Evolutionary conservation across 306 rosid species (phyloP).

Genomic region (Clitoria ternatea): DNA sequence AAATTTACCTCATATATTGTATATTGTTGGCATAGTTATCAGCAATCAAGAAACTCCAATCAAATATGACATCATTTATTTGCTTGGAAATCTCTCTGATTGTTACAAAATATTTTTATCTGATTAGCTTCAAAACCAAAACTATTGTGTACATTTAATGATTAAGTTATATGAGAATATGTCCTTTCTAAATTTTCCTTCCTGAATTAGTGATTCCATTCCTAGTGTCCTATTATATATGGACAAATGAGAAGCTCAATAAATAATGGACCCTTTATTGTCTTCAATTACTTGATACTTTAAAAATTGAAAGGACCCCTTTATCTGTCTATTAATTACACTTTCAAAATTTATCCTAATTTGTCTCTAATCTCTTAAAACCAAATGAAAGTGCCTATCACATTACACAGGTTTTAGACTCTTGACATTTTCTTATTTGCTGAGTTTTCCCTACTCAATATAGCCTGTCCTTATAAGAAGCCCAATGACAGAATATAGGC

Average conservation of each 20-base stretch:
- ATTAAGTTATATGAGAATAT: background rate
- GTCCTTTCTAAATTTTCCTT: conserved; percentile 6
- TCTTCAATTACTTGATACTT: background rate
- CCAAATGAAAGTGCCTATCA: background rate
- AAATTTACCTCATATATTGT: too few relatives aligned
- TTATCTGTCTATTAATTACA: background rate
- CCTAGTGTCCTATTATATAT: background rate
- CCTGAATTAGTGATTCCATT: background rate
- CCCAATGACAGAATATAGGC: too few relatives aligned
- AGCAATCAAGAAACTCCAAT: background rate
- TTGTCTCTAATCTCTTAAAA: background rate
- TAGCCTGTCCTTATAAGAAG: background rate
- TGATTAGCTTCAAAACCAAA: background rate
- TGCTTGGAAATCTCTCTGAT: background rate
- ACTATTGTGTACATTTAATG: background rate
- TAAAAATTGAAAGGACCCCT: background rate
- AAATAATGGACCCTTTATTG: background rate
- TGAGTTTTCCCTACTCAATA: background rate
- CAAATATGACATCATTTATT: background rate
- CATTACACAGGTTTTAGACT: background rate
- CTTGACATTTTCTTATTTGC: background rate
- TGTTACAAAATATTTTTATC: background rate
- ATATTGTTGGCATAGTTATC: background rate
- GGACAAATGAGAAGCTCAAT: conserved; percentile 24
- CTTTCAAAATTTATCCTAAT: background rate